Base-by-base conservation (phyloP, 495 filamentous ascomycete species). In the Neurospora pannonica region DNA sequence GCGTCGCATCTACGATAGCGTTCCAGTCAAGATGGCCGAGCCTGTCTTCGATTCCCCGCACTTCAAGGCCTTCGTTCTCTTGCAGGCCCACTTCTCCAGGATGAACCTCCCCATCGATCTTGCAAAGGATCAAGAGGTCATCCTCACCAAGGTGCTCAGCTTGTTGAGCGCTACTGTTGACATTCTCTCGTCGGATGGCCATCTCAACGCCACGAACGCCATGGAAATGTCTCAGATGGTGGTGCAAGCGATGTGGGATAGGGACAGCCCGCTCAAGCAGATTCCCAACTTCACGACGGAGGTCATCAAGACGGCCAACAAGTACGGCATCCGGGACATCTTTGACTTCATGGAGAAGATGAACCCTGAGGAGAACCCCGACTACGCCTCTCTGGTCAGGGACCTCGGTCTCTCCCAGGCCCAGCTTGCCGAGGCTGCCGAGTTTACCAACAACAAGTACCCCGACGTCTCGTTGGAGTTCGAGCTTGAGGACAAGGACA, bases 191-290 rank as follows among this genome's bases (percentile, higher is more conserved):
- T 98, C 95, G 7, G 95, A 98, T 73, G 97, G 95, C 70, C 95
- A 98, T 75, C 83, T 98, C 71, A 99, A 98, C 79, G 95, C 96
- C 73, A 96, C 97, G 91, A 93, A 90, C 77, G 96, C 97, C 36
- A 99, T 99, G 96, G 96, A 99, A 83, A 92, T 99, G 91, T 97
- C 94, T 31, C 96, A 99, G 82, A 99, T 99, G 96, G 92, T 95
- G 72, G 94, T 99, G 24, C 96, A 99, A 82, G 94, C 93, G 38
- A 97, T 98, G 93, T 99, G 96, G 96, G 94, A 98, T 85, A 92
- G 94, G 31, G 96, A 99, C 82, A 96, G 92, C 76, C 94, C 97
- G 67, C 87, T 99, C 71, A 97, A 97, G 85, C 96, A 99, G 84
- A 97, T 99, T 77, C 96, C 96, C 74, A 92, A 97, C 83, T 99